Conservation (phyloP, 805 yeast genomes). For the Wickerhamiella siamensis region DNA sequence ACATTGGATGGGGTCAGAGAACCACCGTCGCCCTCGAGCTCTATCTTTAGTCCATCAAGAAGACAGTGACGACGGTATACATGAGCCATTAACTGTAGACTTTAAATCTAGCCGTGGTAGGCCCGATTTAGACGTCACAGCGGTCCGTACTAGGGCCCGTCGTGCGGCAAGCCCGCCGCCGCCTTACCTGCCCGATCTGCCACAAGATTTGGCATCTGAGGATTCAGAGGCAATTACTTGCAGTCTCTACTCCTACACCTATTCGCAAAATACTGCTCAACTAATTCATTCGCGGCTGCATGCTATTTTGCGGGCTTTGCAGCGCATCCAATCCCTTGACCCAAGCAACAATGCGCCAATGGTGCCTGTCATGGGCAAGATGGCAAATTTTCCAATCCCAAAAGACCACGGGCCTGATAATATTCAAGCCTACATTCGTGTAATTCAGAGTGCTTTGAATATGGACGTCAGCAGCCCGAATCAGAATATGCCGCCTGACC, state of each 20-base stretch:
- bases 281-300: conserved; percentile 13
- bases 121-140: too few relatives aligned
- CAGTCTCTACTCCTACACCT: conserved; percentile 14
- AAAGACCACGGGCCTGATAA: not conserved
- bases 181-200: conserved; percentile 1
- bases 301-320: conserved; percentile 11
- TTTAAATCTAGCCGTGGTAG: too few relatives aligned
- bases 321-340: not conserved
- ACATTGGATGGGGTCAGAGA: not conserved
- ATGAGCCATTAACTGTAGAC: too few relatives aligned
- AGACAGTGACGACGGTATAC: too few relatives aligned
- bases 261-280: conserved; percentile 12
- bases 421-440: not conserved
- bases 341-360: not conserved
- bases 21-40: not conserved
- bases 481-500: not conserved
- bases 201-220: not conserved
- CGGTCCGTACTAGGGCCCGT: not conserved
- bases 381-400: not conserved
- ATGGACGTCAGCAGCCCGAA: not conserved
- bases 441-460: not conserved
- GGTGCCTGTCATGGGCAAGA: not conserved
- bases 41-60: not conserved
- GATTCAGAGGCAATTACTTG: conserved; percentile 2
- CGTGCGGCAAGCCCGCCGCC: conserved; percentile 2